Conservation (phyloP, 2,329 filamentous ascomycete genomes). For the Lithohypha guttulata region DNA sequence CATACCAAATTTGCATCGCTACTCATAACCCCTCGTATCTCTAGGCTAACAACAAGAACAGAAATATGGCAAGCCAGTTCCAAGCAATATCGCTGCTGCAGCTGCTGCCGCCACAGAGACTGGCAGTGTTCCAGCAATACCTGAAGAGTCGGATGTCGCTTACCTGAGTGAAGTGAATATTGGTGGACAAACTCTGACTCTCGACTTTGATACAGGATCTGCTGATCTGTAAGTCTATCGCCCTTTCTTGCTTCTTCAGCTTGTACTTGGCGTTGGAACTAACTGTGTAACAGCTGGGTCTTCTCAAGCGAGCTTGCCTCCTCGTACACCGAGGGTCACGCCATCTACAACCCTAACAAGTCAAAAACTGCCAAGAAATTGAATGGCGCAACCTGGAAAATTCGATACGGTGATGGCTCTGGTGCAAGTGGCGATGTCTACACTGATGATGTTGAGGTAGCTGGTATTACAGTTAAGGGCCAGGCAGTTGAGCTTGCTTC, state of each 20-base stretch:
- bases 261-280: constrained; percentile 15
- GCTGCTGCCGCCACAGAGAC: constrained; percentile 7
- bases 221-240: constrained; percentile 50
- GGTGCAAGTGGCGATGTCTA: constrained; percentile 55
- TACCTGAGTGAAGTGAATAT: constrained; percentile 54
- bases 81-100: constrained; percentile 14
- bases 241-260: neutral
- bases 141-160: constrained; percentile 43
- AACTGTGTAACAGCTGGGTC: constrained; percentile 44
- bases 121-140: constrained; percentile 29
- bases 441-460: constrained; percentile 53
- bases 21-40: too few species aligned
- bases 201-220: constrained; percentile 63
- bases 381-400: constrained; percentile 45
- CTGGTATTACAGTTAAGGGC: constrained; percentile 44
- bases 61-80: constrained; percentile 19
- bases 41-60: too few species aligned
- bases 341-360: constrained; percentile 44
- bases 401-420: constrained; percentile 56
- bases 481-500: constrained; percentile 59
- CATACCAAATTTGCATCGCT: too few species aligned
- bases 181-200: constrained; percentile 50
- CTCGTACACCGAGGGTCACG: constrained; percentile 43
- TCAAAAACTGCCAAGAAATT: constrained; percentile 37
- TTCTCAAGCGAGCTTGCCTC: constrained; percentile 50